Percentiles rank a stretch among this genome's conserved stretches.
Evolutionary conservation across 345 rosid genomes (phyloP).

Genomic region (Hibiscus trionum): DNA sequence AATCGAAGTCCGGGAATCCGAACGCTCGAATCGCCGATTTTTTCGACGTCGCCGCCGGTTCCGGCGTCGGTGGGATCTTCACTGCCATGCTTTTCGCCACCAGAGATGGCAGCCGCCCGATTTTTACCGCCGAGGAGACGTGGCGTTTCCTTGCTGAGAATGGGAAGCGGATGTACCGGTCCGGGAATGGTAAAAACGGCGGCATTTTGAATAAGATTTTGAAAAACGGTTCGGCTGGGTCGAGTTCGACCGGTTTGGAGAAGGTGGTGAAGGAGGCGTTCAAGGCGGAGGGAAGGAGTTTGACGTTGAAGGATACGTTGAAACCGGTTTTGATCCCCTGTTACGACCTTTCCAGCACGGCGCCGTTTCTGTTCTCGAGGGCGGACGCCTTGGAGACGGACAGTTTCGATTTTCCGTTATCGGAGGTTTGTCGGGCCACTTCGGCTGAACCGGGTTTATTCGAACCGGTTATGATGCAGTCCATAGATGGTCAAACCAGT

Average conservation of each 20-base stretch:
- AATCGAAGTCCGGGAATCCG: constrained; percentile 77
- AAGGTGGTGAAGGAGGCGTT: constrained; percentile 65
- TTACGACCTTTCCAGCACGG: constrained; percentile 77
- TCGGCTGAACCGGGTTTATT: constrained; percentile 80
- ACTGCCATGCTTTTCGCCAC: constrained; percentile 86
- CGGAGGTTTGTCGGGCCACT: constrained; percentile 94
- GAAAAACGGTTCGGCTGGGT: constrained; percentile 33
- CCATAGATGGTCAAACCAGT: constrained; percentile 58
- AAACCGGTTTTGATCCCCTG: constrained; percentile 89
- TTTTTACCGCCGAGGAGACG: constrained; percentile 77
- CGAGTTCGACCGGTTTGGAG: constrained; percentile 44
- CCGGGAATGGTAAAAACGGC: constrained; percentile 20
- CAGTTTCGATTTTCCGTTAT: constrained; percentile 70
- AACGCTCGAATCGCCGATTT: constrained; percentile 84
- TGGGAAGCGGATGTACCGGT: constrained; percentile 51
- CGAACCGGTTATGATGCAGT: constrained; percentile 60
- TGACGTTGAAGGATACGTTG: constrained; percentile 81
- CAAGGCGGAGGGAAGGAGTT: constrained; percentile 32
- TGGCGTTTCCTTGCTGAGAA: constrained; percentile 80
- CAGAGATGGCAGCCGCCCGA: constrained; percentile 61
- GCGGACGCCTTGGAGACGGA: constrained; percentile 94
- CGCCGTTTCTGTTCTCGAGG: constrained; percentile 88
- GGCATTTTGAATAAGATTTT: constrained; percentile 45
- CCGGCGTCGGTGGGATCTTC: constrained; percentile 87
- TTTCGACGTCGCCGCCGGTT: constrained; percentile 89